These are phyloP conservation scores for Pichia pseudocactophila DNA, from an alignment of 805 yeast genomes.

Conservation along the genomic window DNA sequence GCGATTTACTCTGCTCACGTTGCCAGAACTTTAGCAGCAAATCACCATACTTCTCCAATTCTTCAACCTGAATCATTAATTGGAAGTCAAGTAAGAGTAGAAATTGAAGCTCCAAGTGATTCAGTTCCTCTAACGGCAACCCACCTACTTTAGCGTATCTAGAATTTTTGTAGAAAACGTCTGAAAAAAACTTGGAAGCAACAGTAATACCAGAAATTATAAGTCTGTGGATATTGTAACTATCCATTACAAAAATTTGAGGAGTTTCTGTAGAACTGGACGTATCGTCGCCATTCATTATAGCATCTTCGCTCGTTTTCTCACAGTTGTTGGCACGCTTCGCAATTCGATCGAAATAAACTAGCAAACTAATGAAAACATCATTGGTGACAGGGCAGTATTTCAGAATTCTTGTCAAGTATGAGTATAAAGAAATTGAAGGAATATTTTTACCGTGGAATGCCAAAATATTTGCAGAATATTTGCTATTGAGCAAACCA, in stretches of 20 bases:
- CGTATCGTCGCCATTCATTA: conserved; percentile 16
- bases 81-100: conserved; percentile 76
- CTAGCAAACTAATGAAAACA: conserved; percentile 81
- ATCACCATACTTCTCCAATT: conserved; percentile 84
- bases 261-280: conserved; percentile 19
- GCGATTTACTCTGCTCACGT: conserved; percentile 33
- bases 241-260: conserved; percentile 89
- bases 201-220: conserved; percentile 94
- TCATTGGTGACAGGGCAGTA: conserved; percentile 99
- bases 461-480: conserved; percentile 66
- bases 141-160: conserved; percentile 96
- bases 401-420: conserved; percentile 80
- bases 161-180: conserved; percentile 87
- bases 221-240: conserved; percentile 88
- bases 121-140: conserved; percentile 83
- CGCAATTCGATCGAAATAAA: conserved; percentile 90
- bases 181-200: conserved; percentile 89
- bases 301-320: conserved; percentile 16
- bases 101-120: conserved; percentile 86
- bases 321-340: conserved; percentile 56
- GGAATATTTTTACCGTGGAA: conserved; percentile 96
- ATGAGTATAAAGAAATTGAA: conserved; percentile 86
- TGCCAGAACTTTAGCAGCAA: conserved; percentile 78
- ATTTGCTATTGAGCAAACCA: conserved; percentile 31
- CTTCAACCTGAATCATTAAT: conserved; percentile 81